Evolutionary conservation across 1,284 basidiomycete genomes (phyloP).

Genomic region (Inonotus hispidus): DNA sequence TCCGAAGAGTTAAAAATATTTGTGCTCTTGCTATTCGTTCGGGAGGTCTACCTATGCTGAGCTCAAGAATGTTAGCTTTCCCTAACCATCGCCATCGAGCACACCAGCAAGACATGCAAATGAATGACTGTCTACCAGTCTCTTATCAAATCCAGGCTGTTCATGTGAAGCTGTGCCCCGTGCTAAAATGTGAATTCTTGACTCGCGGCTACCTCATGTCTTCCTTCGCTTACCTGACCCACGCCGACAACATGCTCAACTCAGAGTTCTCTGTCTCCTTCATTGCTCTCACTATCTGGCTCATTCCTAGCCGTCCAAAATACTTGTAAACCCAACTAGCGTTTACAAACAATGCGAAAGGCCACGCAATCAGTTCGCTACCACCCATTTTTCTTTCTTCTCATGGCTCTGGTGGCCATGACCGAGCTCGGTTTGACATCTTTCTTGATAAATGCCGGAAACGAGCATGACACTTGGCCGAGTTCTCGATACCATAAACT

Average conservation of each 20-base stretch:
- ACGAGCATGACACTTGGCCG: constrained; percentile 54
- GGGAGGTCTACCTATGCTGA: too few species aligned
- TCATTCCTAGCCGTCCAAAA: neutral
- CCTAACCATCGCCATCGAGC: too few species aligned
- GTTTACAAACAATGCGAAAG: constrained; percentile 17
- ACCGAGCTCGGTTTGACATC: constrained; percentile 67
- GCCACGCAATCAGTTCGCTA: constrained; percentile 33
- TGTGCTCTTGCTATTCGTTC: too few species aligned
- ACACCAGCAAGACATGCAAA: neutral
- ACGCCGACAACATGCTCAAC: constrained; percentile 5
- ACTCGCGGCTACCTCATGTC: constrained; percentile 15
- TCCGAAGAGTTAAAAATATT: too few species aligned
- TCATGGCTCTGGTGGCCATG: constrained; percentile 61
- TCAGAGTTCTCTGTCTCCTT: neutral
- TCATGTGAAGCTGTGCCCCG: too few species aligned
- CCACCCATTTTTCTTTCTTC: constrained; percentile 63
- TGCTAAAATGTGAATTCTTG: too few species aligned
- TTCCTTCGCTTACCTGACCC: neutral
- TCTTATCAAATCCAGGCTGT: neutral
- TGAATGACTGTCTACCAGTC: neutral
- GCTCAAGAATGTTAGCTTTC: too few species aligned
- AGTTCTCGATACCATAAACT: constrained; percentile 57
- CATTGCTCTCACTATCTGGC: constrained; percentile 1
- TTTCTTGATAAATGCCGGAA: constrained; percentile 62
- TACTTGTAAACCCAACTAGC: neutral